These are phyloP conservation scores for Vicia sativa DNA, from an alignment of 306 rosid species.

Conservation along the genomic window DNA sequence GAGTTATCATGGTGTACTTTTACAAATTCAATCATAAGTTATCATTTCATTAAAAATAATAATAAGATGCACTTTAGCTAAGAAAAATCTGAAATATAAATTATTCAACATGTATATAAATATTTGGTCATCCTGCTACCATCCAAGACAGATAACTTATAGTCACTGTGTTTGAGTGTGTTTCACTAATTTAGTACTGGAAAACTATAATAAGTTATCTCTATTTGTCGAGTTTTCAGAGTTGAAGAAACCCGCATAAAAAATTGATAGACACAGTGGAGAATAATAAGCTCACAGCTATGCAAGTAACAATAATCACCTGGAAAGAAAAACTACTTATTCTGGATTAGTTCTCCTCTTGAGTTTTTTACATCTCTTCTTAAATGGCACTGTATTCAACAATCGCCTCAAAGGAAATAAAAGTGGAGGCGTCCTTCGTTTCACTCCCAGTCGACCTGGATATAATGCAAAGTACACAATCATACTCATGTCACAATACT, in stretches of 20 bases:
- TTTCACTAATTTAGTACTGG: background rate
- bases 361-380: constrained; percentile 56
- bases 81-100: constrained; percentile 6
- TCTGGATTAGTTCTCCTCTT: constrained; percentile 43
- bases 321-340: background rate
- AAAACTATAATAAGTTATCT: background rate
- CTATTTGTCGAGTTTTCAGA: background rate
- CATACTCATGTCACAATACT: constrained; percentile 3
- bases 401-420: constrained; percentile 58
- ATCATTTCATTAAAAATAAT: background rate
- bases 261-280: background rate
- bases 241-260: background rate
- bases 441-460: constrained; percentile 56
- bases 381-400: constrained; percentile 49
- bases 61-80: background rate
- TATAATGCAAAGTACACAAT: constrained; percentile 24
- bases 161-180: background rate
- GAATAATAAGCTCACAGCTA: constrained; percentile 26
- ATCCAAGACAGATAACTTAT: background rate
- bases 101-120: background rate
- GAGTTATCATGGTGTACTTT: too few species aligned
- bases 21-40: background rate
- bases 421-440: constrained; percentile 44
- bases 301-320: constrained; percentile 16
- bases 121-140: background rate